Base-by-base conservation (phyloP, 345 rosid genomes). In the Luvunga scandens region DNA sequence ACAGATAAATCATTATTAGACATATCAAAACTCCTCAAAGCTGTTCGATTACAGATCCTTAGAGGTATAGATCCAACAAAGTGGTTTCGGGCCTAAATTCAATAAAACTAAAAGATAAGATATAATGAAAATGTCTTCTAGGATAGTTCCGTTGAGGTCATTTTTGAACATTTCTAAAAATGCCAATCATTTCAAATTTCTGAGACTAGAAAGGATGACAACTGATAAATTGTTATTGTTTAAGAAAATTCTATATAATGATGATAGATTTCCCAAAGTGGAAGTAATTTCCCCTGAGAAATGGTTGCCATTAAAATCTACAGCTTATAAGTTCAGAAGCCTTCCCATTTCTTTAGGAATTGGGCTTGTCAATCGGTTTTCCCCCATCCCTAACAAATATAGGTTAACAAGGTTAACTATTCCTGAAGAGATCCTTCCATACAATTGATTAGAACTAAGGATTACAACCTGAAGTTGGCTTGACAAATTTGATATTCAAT, bases 101-200 rank as follows among this genome's bases (percentile, higher is more conserved):
- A 87, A 53, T 25, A 27, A 71, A 3, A 72, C 7, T 9, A 81
- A 74, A n/a, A 78, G 18, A 8, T 74, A 72, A 1, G 83, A 66
- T 74, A 86, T 25, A 27, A 42, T 25, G 30, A 74, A 61, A 42
- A 62, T 19, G 28, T 25, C 73, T n/a, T 38, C 25, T 12, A 86
- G 84, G 24, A 84, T 71, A 27, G 30, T 19, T 9, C 87, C 87
- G 6, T 22, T 66, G 22, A 84, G 72, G 13, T 74, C 16, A 74
- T 84, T 87, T 18, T 64, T 22, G 19, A 36, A 72, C 50, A 87
- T 76, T 31, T 79, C 30, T 0, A 83, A 14, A 2, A 7, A 1
- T 48, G 14, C 1, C 55, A 84, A 38, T 1, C 7, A 33, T 64
- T 53, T 57, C 48, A 77, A 69, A 24, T 69, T 55, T 13, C 86